Evolutionary conservation across 2,329 filamentous ascomycete genomes (phyloP), one percentile per base, ranked within the genome.

Genomic region (Trematosphaeria pertusa): DNA sequence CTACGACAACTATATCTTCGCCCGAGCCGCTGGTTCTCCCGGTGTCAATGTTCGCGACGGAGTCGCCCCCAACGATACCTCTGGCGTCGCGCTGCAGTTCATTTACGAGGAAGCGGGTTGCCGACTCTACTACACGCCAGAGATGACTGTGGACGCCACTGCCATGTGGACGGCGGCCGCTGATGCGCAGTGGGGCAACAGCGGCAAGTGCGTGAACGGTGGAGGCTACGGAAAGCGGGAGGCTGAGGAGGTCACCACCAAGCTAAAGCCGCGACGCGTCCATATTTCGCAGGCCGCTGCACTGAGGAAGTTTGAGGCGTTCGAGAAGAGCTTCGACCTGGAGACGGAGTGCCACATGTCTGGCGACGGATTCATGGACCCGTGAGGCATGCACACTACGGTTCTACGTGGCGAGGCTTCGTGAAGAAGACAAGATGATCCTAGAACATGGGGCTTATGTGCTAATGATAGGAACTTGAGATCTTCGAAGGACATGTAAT

Each of bases 81-180:
- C 62, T 8, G 67, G 65, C 7, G 48, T 63, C 18, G 64, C 72
- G 11, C 48, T 73, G 17, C 72, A 74, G 24, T 74, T 74, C 46
- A 53, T 68, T 9, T 73, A 73, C 46, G 70, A 74, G 47, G 59
- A 67, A 39, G 69, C 72, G 2, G 63, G 73, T 39, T 74, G 72
- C 47, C 65, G 72, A 39, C 57, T 74, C 6, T 73, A 67, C 54
- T 74, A 70, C 53, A 73, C 70, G 2, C 64, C 71, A 0, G 69
- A 73, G 56, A 73, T 73, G 71, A 73, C 70, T 2, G 61, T 73
- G 20, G 70, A 72, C 39, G 67, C 64, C 10, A 67, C 65, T 5
- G 60, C 64, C 2, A 41, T 71, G 3, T 74, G 72, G 72, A 71
- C 64, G 50, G 65, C 70, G 7, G 72, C 62, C n/a, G 68, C 65